phyloP scores from a whole-genome alignment of 2,329 filamentous ascomycete species.

The Aspergillus ochraceoroseus region DNA sequence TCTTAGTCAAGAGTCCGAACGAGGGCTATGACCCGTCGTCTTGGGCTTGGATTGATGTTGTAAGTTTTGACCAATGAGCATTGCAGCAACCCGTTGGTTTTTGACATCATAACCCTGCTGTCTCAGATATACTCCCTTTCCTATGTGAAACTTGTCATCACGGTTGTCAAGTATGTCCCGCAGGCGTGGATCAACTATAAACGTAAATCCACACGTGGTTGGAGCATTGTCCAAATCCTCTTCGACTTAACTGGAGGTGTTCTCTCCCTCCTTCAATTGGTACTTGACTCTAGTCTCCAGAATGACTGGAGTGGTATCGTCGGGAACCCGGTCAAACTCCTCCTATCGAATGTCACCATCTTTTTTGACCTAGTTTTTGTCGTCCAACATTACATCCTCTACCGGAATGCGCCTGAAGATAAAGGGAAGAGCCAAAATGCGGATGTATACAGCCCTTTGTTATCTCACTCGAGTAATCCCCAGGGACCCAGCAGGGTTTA shows the following conservation, averaged over 20 bases:
- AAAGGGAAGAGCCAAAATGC: constrained; percentile 20
- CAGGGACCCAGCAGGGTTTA: neutral
- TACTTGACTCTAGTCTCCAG: constrained; percentile 78
- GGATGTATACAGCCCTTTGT: constrained; percentile 28
- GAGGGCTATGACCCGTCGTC: constrained; percentile 44
- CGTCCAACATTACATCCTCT: constrained; percentile 80
- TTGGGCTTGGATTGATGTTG: constrained; percentile 63
- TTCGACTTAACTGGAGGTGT: constrained; percentile 78
- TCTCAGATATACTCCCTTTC: constrained; percentile 62
- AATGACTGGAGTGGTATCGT: constrained; percentile 85
- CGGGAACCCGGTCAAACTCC: constrained; percentile 87
- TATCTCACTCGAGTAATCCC: constrained; percentile 20
- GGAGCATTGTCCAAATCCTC: constrained; percentile 79
- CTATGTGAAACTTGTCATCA: constrained; percentile 84
- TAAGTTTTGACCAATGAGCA: constrained; percentile 33
- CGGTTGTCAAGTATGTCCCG: constrained; percentile 87
- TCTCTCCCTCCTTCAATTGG: constrained; percentile 73
- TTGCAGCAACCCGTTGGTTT: neutral
- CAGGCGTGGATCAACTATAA: constrained; percentile 78
- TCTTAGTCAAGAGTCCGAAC: constrained; percentile 40
- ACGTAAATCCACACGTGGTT: constrained; percentile 78
- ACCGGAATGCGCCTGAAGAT: constrained; percentile 42
- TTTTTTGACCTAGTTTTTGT: constrained; percentile 85
- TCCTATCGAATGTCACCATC: constrained; percentile 77
- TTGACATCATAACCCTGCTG: constrained; percentile 1